Evolutionary conservation across 148 eudicot genomes (phyloP).

Genomic region (Camellia japonica): DNA sequence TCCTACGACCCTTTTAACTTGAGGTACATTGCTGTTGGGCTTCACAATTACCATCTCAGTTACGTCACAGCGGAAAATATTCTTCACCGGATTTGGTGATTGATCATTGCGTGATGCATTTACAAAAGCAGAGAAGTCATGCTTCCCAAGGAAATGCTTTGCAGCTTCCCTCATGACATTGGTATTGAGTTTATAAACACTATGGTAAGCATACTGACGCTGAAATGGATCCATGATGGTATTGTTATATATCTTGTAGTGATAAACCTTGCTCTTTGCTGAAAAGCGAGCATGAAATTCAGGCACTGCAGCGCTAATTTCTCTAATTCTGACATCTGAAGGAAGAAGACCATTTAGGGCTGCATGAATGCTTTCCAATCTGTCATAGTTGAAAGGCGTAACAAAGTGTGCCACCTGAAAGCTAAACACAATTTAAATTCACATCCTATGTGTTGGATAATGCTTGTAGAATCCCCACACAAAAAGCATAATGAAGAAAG

Average conservation of each 20-base stretch:
- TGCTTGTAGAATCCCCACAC: conserved; percentile 14
- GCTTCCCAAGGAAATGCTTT: conserved; percentile 63
- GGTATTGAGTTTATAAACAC: conserved; percentile 63
- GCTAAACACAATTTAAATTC: conserved; percentile 26
- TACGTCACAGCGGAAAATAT: conserved; percentile 62
- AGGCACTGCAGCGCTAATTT: conserved; percentile 70
- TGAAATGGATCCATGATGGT: conserved; percentile 78
- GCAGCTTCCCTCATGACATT: conserved; percentile 74
- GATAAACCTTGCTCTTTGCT: conserved; percentile 72
- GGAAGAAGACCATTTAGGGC: conserved; percentile 92
- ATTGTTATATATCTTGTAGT: conserved; percentile 70
- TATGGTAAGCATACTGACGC: conserved; percentile 65
- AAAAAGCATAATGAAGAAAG: conserved; percentile 19
- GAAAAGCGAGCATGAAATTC: conserved; percentile 95
- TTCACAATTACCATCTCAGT: conserved; percentile 58
- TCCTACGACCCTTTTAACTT: neutral
- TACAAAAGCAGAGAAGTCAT: conserved; percentile 76
- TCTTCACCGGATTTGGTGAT: conserved; percentile 63
- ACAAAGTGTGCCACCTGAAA: conserved; percentile 92
- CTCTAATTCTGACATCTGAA: conserved; percentile 74
- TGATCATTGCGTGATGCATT: conserved; percentile 67
- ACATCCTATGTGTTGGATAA: neutral
- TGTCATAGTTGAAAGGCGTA: conserved; percentile 84
- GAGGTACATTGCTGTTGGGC: neutral
- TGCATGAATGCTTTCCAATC: conserved; percentile 64